Conservation (phyloP, 73 alveolate genomes). For the Blepharisma stoltei region DNA sequence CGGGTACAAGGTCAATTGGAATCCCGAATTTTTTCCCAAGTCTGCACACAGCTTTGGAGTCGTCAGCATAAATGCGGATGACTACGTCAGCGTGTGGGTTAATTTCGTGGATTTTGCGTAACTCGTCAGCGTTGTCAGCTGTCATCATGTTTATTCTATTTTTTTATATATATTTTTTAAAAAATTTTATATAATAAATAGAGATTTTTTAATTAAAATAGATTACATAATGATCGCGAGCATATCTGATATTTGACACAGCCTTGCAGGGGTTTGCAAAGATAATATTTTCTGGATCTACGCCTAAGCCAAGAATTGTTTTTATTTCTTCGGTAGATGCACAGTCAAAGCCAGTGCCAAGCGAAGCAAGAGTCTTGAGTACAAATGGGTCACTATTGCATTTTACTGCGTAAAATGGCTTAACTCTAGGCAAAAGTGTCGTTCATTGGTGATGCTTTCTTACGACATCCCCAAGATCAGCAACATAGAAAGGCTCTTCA, state of each 20-base stretch:
- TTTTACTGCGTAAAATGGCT: constrained; percentile 35
- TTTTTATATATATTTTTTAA: no score
- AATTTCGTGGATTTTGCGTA: constrained; percentile 13
- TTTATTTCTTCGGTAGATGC: constrained; percentile 29
- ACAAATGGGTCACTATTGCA: constrained; percentile 23
- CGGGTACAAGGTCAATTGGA: no score
- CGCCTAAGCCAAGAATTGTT: constrained; percentile 15
- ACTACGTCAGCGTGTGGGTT: constrained; percentile 20
- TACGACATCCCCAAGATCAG: not conserved
- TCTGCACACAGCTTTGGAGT: not conserved
- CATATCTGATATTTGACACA: constrained; percentile 8
- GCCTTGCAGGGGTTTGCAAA: constrained; percentile 26
- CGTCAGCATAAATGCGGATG: constrained; percentile 3
- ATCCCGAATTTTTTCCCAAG: constrained; percentile 24
- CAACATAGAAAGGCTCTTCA: constrained; percentile 18
- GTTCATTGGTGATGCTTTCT: constrained; percentile 10
- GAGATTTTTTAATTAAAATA: no score
- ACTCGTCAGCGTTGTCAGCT: not conserved
- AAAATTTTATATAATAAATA: no score
- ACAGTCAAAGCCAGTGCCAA: constrained; percentile 28
- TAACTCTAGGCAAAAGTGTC: constrained; percentile 11
- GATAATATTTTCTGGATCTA: not conserved
- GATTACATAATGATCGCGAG: not conserved
- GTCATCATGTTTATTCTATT: constrained; percentile 9
- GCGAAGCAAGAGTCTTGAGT: constrained; percentile 1